Conservation (phyloP, 176 grass and related monocot genomes). For the Secale cereale region DNA sequence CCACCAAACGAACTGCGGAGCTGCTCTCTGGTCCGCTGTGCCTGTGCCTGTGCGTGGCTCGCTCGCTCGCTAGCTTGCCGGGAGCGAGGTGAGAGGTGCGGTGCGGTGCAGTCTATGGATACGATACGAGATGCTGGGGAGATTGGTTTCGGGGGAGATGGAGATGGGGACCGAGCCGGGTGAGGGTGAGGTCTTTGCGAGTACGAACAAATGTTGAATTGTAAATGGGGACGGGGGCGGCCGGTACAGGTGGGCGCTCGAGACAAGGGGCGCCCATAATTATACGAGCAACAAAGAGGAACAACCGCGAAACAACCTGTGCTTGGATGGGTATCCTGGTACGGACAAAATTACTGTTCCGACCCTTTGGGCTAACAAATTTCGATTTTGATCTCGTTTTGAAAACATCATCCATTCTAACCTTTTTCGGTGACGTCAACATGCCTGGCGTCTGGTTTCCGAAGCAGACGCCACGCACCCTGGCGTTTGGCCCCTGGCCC, state of each 20-base stretch:
- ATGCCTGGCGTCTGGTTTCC: too few relatives aligned
- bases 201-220: slow-evolving; percentile 35
- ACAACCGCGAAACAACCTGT: too few relatives aligned
- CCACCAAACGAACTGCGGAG: slow-evolving; percentile 25
- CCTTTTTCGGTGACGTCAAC: too few relatives aligned
- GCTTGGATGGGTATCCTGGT: too few relatives aligned
- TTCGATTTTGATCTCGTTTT: too few relatives aligned
- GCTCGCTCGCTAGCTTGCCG: background rate
- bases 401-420: too few relatives aligned
- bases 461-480: too few relatives aligned
- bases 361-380: too few relatives aligned
- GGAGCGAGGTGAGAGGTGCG: background rate
- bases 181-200: background rate
- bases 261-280: slow-evolving; percentile 11
- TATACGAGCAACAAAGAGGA: background rate
- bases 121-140: background rate
- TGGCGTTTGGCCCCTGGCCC: too few relatives aligned
- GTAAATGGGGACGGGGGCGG: background rate
- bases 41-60: too few relatives aligned
- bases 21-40: background rate
- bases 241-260: background rate
- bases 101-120: background rate
- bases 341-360: too few relatives aligned
- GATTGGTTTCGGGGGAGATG: background rate
- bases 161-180: slow-evolving; percentile 7